Percentiles rank a stretch among this genome's conserved stretches.
Conservation (phyloP, 345 rosid genomes). For the Bretschneidera sinensis region DNA sequence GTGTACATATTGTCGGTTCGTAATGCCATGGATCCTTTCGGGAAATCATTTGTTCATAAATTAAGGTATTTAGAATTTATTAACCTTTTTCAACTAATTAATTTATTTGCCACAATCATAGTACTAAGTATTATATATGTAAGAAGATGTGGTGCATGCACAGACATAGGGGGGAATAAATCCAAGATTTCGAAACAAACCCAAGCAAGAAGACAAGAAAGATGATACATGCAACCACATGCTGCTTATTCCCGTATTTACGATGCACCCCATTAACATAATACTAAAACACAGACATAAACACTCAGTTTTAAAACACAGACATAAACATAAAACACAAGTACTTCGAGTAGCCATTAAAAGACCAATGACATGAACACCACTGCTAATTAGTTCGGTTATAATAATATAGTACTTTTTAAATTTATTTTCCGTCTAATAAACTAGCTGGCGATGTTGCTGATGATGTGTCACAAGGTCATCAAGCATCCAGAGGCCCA, state of each 20-base stretch:
- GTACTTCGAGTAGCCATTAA: too few species aligned
- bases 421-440: slow-evolving; percentile 7
- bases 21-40: too few species aligned
- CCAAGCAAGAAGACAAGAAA: not conserved
- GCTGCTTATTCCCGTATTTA: not conserved
- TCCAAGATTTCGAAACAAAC: not conserved
- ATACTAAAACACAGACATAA: not conserved
- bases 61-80: too few species aligned
- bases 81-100: too few species aligned
- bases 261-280: not conserved
- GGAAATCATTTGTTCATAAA: too few species aligned
- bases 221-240: not conserved
- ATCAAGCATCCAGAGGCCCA: slow-evolving; percentile 71
- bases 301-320: not conserved
- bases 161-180: slow-evolving; percentile 1
- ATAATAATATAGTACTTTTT: too few species aligned
- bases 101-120: too few species aligned
- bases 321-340: not conserved
- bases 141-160: not conserved
- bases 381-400: too few species aligned
- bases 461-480: slow-evolving; percentile 42
- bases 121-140: not conserved
- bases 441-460: slow-evolving; percentile 13
- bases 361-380: too few species aligned
- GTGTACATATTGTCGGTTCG: too few species aligned